Base-by-base conservation (phyloP, 768 basidiomycete genomes). In the Hypholoma fasciculare region DNA sequence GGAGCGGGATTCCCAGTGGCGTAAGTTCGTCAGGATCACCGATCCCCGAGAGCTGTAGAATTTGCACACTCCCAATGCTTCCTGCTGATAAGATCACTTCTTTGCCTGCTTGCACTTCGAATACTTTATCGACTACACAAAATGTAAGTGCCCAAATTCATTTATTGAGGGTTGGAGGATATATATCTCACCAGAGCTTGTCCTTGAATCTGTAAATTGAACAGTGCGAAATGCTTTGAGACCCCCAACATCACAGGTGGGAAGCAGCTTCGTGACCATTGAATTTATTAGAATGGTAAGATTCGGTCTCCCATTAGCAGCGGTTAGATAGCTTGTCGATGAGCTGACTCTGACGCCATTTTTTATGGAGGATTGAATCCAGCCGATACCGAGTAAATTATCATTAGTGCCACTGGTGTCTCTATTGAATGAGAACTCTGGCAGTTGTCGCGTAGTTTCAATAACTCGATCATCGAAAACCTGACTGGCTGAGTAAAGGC, bases 21-120 rank as follows among this genome's bases (percentile, higher is more conserved):
- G 55, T 47, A 8, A 84, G 72, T 12, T 72, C 65, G 0, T 57
- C 48, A 7, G 66, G 55, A 54, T 76, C 72, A 5, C 82, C 82
- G 50, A 83, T 78, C 9, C 71, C 71, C 26, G 80, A 81, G 4
- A 76, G 70, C 62, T 78, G 70, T 4, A 78, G 66, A 17, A 76
- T 58, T n/a, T 64, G 61, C 1, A 75, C 71, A 0, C 72, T 68
- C 38, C 64, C 46, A 54, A 76, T 70, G 6, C 71, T 65, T 19
- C 78, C 78, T 2, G 73, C 77, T 12, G 71, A 71, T 12, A 78
- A 55, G 46, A 77, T 70, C 48, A 77, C 69, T 52, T 78, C 76
- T 42, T 66, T 67, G 19, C 49, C 53, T 2, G 73, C 72, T 7
- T 50, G 57, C 6, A 70, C 58, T 17, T 27, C 26, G 30, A 30